A percentile compares a stretch with the other conserved stretches of the same genome.
These are phyloP conservation scores for Emericellopsis terricola DNA, from an alignment of 495 filamentous ascomycete genomes.

Conservation along the genomic window DNA sequence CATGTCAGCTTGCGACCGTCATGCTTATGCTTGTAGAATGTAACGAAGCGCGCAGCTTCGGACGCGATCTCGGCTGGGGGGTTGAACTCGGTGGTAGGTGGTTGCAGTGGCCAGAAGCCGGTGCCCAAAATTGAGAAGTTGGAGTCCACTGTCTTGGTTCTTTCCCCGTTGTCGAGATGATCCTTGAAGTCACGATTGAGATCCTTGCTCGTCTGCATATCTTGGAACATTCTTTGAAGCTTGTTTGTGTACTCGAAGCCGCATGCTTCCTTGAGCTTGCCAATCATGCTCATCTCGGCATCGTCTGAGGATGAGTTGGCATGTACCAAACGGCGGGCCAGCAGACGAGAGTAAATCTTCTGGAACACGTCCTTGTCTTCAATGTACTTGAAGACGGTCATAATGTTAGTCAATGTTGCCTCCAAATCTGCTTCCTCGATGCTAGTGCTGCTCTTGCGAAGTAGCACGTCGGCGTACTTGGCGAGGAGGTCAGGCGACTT, in stretches of 20 bases:
- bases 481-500: slow-evolving; percentile 88
- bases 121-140: slow-evolving; percentile 83
- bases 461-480: slow-evolving; percentile 84
- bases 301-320: slow-evolving; percentile 89
- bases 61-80: slow-evolving; percentile 70
- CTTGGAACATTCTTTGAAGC: slow-evolving; percentile 98
- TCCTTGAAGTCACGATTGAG: slow-evolving; percentile 71
- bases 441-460: slow-evolving; percentile 82
- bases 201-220: slow-evolving; percentile 97
- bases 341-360: slow-evolving; percentile 95
- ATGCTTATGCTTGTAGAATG: slow-evolving; percentile 91
- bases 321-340: slow-evolving; percentile 89
- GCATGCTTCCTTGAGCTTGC: slow-evolving; percentile 96
- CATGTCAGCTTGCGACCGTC: slow-evolving; percentile 90
- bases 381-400: slow-evolving; percentile 99
- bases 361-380: slow-evolving; percentile 99
- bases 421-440: slow-evolving; percentile 89
- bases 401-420: slow-evolving; percentile 79
- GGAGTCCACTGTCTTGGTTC: slow-evolving; percentile 42
- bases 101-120: slow-evolving; percentile 87
- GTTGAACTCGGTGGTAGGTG: slow-evolving; percentile 70
- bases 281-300: slow-evolving; percentile 98
- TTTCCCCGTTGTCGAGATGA: slow-evolving; percentile 28
- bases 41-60: slow-evolving; percentile 74
- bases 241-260: slow-evolving; percentile 99